These are phyloP conservation scores for Lathyrus tuberosus DNA, from an alignment of 306 rosid genomes.

Conservation along the genomic window DNA sequence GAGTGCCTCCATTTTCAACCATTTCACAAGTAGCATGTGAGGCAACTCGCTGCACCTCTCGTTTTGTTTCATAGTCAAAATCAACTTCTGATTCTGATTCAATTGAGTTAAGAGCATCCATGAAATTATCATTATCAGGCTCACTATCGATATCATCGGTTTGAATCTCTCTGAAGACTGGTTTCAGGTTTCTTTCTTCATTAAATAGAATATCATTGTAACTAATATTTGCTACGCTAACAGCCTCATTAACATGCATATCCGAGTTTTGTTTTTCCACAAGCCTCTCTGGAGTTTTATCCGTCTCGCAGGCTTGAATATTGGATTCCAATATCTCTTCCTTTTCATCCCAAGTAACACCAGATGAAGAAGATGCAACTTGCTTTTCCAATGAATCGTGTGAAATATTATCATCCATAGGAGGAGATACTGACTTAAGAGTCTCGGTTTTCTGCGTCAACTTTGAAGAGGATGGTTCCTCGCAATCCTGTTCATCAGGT, in stretches of 20 bases:
- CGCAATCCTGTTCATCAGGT: slow-evolving; percentile 52
- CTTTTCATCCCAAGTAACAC: slow-evolving; percentile 93
- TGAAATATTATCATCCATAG: slow-evolving; percentile 54
- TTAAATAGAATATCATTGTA: slow-evolving; percentile 44
- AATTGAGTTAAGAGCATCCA: slow-evolving; percentile 93
- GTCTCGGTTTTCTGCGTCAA: slow-evolving; percentile 48
- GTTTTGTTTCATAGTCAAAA: slow-evolving; percentile 73
- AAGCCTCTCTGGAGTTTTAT: slow-evolving; percentile 49
- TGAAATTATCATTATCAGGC: slow-evolving; percentile 58
- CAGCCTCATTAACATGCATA: slow-evolving; percentile 43
- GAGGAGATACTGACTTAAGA: slow-evolving; percentile 50
- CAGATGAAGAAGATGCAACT: slow-evolving; percentile 62
- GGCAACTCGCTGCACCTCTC: slow-evolving; percentile 51
- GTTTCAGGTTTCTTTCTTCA: slow-evolving; percentile 48
- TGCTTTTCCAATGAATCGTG: slow-evolving; percentile 56
- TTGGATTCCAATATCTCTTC: slow-evolving; percentile 74
- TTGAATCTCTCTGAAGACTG: slow-evolving; percentile 43
- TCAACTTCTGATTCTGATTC: slow-evolving; percentile 89
- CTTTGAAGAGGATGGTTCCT: slow-evolving; percentile 58
- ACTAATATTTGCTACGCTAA: slow-evolving; percentile 47
- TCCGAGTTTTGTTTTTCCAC: slow-evolving; percentile 43
- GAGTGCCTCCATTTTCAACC: slow-evolving; percentile 49
- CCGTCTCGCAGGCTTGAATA: slow-evolving; percentile 46
- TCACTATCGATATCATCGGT: slow-evolving; percentile 78
- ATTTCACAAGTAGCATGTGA: slow-evolving; percentile 41